Base-by-base conservation (phyloP, 2,329 filamentous ascomycete species). In the Tolypocladium nubicola region DNA sequence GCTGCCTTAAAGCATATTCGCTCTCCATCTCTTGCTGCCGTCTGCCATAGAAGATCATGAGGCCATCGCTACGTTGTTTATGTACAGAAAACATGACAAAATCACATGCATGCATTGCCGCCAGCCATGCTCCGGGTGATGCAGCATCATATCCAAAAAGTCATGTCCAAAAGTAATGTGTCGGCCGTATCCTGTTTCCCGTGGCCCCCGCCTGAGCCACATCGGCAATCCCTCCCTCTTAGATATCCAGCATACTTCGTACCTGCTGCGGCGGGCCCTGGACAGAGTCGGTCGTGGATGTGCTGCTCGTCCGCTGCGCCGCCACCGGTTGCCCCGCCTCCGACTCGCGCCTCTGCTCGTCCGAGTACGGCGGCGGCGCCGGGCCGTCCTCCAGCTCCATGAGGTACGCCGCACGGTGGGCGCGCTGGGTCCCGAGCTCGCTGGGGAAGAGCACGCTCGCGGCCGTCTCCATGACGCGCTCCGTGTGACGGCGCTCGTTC, bases 231-330 rank as follows among this genome's bases (percentile, higher is more conserved):
- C 23, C 14, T 2, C n/a, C 45, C 26, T 11, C 26, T 33, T 39
- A 61, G 16, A 47, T 19, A n/a, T 26, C 10, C 26, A 84, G 62
- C 81, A 84, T 84, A 64, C 81, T 84, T 63, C 71, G 74, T 7
- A 83, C 69, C 63, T 81, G 76, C 64, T 82, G 79, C n/a, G 80
- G 79, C 56, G 75, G 75, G n/a, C 67, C 72, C 8, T 66, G 71
- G 14, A 77, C 68, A 6, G 79, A 82, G 52, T 73, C 67, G n/a
- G 69, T 70, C 40, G 79, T 80, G 52, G 68, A 73, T 1, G 72
- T 71, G 61, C 79, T 81, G 47, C 72, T 68, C 55, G 75, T 78
- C 52, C 79, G 72, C 37, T 70, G 71, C 13, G 66, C 70, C 63
- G 64, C 19, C 70, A 66, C 35, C 69, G 63, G 30, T 55, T 60